Percentiles rank a stretch among this genome's conserved stretches.
Conservation (phyloP, 129 eudicot genomes). For the Sambucus nigra region DNA sequence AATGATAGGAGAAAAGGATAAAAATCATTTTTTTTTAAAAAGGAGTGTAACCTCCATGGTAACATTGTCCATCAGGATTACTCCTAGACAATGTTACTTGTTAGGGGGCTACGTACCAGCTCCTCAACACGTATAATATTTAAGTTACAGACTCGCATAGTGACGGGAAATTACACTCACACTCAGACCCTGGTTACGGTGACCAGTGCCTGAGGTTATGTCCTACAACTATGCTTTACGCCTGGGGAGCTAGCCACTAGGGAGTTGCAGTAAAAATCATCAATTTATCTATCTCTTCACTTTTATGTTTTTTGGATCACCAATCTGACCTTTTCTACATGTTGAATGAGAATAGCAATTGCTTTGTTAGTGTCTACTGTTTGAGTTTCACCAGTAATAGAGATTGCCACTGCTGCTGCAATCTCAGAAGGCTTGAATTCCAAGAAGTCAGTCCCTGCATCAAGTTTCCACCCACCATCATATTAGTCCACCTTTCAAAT, state of each 20-base stretch:
- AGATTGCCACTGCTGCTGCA: constrained; percentile 79
- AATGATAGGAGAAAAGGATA: constrained; percentile 1
- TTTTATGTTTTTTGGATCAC: constrained; percentile 7
- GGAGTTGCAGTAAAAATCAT: too few relatives aligned
- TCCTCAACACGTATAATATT: too few relatives aligned
- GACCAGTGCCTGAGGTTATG: too few relatives aligned
- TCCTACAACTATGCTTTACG: too few relatives aligned
- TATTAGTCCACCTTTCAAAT: constrained; percentile 4
- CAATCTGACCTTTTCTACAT: constrained; percentile 26
- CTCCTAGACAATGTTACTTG: too few relatives aligned
- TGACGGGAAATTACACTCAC: too few relatives aligned
- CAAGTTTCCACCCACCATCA: constrained; percentile 16
- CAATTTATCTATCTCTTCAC: background rate
- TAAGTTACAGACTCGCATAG: too few relatives aligned
- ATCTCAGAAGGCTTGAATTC: constrained; percentile 73
- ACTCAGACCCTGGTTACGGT: too few relatives aligned
- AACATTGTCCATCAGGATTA: too few relatives aligned
- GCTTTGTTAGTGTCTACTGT: constrained; percentile 18
- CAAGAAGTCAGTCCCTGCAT: constrained; percentile 70
- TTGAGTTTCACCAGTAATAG: constrained; percentile 40
- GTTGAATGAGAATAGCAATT: constrained; percentile 24
- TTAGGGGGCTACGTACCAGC: too few relatives aligned
- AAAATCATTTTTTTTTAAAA: constrained; percentile 2
- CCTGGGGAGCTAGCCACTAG: too few relatives aligned
- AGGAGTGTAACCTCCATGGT: too few relatives aligned